Evolutionary conservation across 2,329 filamentous ascomycete species (phyloP), one percentile per base, ranked within the genome.

Genomic region (Epichloe hybrida): DNA sequence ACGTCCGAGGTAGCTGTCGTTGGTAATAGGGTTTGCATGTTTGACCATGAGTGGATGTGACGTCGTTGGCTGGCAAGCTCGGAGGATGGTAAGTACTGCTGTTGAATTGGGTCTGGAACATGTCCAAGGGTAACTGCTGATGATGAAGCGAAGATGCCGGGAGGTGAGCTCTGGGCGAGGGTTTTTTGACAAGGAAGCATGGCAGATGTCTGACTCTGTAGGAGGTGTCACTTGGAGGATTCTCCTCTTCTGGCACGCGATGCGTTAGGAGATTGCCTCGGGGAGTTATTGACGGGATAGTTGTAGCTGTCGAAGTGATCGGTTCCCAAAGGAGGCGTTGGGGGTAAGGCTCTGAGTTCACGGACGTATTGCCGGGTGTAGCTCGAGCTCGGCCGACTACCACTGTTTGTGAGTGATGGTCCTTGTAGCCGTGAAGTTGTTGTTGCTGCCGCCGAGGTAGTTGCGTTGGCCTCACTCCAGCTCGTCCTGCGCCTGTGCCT

Each of bases 311-410:
- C 86, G 63, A 90, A 84, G 5, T 84, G 83, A 61, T 93, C 88
- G 39, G 86, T 82, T 58, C 86, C 84, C 79, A 95, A 84, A 54
- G 88, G 88, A 54, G 90, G 89, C 46, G 89, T 94, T 20, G 88
- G 88, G 55, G 90, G 89, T 58, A 93, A 75, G 53, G 77, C 77
- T 53, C 76, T 75, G 17, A 45, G 20, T 5, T 50, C 34, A 27
- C 35, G n/a, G 4, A 43, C 9, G 21, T 35, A 34, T 58, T 78
- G 66, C 64, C 72, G 66, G 63, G 70, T 62, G 49, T 66, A 62
- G 48, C 62, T 59, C n/a, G 65, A 65, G 43, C 56, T 53, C 31
- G 64, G 63, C 43, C 64, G 59, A 50, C 62, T 64, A 5, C 60
- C 59, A 39, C 17, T 35, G 21, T 38, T 36, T 35, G 17, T 8